These are phyloP conservation scores for Aphanomyces astaci DNA, from an alignment of 352 stramenopile genomes.

Conservation along the genomic window DNA sequence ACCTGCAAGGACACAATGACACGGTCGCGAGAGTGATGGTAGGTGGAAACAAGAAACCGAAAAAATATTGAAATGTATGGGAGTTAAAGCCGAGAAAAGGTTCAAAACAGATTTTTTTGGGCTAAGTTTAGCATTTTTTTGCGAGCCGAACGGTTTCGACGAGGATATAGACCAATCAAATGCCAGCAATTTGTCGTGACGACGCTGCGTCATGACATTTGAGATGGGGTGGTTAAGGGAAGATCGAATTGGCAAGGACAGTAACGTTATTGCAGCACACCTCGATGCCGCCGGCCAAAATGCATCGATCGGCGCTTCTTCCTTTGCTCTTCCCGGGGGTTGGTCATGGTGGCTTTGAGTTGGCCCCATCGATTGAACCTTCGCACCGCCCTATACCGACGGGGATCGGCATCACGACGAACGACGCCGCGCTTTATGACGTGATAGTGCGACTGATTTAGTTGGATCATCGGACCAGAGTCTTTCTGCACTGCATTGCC, in stretches of 20 bases:
- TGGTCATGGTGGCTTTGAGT: background rate
- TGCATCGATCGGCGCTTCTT: background rate
- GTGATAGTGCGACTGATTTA: too few species aligned
- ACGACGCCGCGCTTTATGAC: too few species aligned
- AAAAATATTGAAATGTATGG: background rate
- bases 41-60: background rate
- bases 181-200: background rate
- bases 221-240: too few species aligned
- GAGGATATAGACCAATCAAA: too few species aligned
- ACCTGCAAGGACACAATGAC: background rate
- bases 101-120: background rate
- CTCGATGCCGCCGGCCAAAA: too few species aligned
- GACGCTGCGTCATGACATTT: background rate
- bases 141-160: background rate
- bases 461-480: too few species aligned
- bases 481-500: too few species aligned
- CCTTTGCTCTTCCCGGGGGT: background rate
- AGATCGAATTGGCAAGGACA: too few species aligned
- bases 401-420: too few species aligned
- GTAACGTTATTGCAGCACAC: too few species aligned
- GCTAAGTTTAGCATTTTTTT: background rate
- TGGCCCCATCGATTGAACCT: too few species aligned
- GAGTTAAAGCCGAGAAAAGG: background rate
- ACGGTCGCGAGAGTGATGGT: constrained; percentile 6
- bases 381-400: too few species aligned